These are phyloP conservation scores for Leccinum ochraceum DNA, from an alignment of 768 basidiomycete genomes.

Conservation along the genomic window DNA sequence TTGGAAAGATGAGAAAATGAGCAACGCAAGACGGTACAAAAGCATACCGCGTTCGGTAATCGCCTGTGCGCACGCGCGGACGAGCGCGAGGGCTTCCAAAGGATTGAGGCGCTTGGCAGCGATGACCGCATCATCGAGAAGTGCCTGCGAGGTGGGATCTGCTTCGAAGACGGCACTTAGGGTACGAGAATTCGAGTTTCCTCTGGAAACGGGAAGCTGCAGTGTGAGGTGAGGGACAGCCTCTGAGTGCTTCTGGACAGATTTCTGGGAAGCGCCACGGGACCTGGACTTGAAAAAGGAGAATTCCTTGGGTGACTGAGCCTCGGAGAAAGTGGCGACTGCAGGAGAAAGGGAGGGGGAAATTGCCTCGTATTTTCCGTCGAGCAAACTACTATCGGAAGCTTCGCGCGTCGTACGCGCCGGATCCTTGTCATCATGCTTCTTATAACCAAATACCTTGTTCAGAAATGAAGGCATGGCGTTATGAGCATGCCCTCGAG, in stretches of 20 bases:
- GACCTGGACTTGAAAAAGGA: slow-evolving; percentile 53
- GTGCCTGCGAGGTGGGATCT: slow-evolving; percentile 48
- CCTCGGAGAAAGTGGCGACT: slow-evolving; percentile 16
- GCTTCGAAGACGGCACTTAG: slow-evolving; percentile 62
- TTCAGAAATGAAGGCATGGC: slow-evolving; percentile 68
- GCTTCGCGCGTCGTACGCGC: slow-evolving; percentile 32
- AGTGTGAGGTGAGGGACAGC: slow-evolving; percentile 61
- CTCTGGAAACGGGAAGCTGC: slow-evolving; percentile 55
- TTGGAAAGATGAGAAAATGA: slow-evolving; percentile 7
- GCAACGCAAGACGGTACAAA: slow-evolving; percentile 1
- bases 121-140: slow-evolving; percentile 55
- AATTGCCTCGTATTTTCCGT: slow-evolving; percentile 75
- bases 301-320: slow-evolving; percentile 40
- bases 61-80: slow-evolving; percentile 67
- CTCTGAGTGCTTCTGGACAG: slow-evolving; percentile 35
- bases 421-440: slow-evolving; percentile 51
- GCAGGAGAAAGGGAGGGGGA: slow-evolving; percentile 47
- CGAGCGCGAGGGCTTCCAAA: slow-evolving; percentile 59
- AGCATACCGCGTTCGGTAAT: slow-evolving; percentile 64
- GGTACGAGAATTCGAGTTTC: slow-evolving; percentile 45
- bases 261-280: slow-evolving; percentile 37
- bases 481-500: slow-evolving; percentile 18
- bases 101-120: slow-evolving; percentile 61
- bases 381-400: slow-evolving; percentile 53
- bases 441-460: slow-evolving; percentile 78